Percentiles rank a stretch among this genome's conserved stretches.
These are phyloP conservation scores for Chlamydomonas reinhardtii DNA, from an alignment of 163 green algal genomes.

Conservation along the genomic window DNA sequence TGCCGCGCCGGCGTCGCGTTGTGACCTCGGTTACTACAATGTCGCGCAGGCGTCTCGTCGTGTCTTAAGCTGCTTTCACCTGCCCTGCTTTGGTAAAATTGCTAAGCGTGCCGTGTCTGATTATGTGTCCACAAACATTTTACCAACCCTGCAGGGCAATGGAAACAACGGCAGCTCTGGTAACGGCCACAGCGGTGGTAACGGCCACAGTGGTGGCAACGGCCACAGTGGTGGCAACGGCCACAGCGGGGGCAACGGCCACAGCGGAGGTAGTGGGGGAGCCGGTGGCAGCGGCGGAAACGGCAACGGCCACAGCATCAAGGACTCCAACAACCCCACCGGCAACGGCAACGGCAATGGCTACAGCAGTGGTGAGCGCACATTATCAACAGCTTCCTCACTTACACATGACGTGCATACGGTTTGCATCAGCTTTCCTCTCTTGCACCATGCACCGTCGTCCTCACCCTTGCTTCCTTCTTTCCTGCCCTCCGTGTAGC, in stretches of 20 bases:
- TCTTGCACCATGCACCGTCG: too few species aligned
- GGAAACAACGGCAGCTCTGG: slow-evolving; percentile 2
- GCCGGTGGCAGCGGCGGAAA: slow-evolving; percentile 19
- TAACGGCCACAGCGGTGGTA: slow-evolving; percentile 20
- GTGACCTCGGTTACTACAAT: too few species aligned
- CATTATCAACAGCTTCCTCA: too few species aligned
- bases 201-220: slow-evolving; percentile 21
- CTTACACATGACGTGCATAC: too few species aligned
- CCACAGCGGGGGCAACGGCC: neutral
- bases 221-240: slow-evolving; percentile 15
- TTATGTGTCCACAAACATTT: too few species aligned
- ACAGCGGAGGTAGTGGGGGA: neutral
- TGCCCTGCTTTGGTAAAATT: too few species aligned
- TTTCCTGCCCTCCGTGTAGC: neutral
- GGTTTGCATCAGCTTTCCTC: too few species aligned
- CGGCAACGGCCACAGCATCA: slow-evolving; percentile 9
- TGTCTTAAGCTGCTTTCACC: too few species aligned
- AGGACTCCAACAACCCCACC: too few species aligned
- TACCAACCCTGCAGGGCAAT: slow-evolving; percentile 2
- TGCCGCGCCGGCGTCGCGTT: too few species aligned
- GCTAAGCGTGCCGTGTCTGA: too few species aligned
- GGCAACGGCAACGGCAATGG: slow-evolving; percentile 36
- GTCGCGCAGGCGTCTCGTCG: neutral
- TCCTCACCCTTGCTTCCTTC: too few species aligned
- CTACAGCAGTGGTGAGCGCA: slow-evolving; percentile 39